These are phyloP conservation scores for Saccharomyces hybrid DNA, from an alignment of 1,139 yeast genomes.

Conservation along the genomic window DNA sequence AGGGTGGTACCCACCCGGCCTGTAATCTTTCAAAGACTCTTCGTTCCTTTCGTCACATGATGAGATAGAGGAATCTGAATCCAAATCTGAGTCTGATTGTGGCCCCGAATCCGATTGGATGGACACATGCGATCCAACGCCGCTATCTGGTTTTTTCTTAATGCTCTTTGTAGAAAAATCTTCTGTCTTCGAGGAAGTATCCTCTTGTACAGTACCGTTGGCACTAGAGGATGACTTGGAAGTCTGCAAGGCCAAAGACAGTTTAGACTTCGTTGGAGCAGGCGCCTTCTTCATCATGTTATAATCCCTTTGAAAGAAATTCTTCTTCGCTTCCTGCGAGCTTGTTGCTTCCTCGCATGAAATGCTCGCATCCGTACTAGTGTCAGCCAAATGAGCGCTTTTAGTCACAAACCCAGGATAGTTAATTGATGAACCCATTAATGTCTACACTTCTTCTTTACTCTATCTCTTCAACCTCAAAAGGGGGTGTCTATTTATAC, in stretches of 20 bases:
- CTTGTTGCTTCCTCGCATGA: background rate
- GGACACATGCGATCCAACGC: background rate
- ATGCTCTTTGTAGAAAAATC: background rate
- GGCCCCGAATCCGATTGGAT: background rate
- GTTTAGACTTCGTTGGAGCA: conserved; percentile 18
- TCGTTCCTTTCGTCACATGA: conserved; percentile 45
- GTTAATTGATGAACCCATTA: conserved; percentile 22
- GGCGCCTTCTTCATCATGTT: conserved; percentile 1
- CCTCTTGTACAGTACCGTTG: background rate
- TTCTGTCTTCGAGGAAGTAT: background rate
- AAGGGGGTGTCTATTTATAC: background rate
- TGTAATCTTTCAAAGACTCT: conserved; percentile 60
- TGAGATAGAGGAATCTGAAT: conserved; percentile 5
- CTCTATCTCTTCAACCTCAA: background rate
- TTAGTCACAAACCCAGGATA: conserved; percentile 17
- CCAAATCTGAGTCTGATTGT: background rate
- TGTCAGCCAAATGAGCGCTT: conserved; percentile 5
- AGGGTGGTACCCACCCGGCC: conserved; percentile 74
- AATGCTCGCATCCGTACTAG: background rate
- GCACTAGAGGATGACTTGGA: background rate
- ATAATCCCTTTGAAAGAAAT: background rate
- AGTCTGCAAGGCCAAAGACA: conserved; percentile 22
- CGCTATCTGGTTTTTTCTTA: background rate
- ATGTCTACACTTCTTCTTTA: background rate
- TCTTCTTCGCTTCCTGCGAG: background rate